Evolutionary conservation across 192 early-diverging fungal species (phyloP), one percentile per base, ranked within the genome.

Genomic region (Tieghemiomyces parasiticus): DNA sequence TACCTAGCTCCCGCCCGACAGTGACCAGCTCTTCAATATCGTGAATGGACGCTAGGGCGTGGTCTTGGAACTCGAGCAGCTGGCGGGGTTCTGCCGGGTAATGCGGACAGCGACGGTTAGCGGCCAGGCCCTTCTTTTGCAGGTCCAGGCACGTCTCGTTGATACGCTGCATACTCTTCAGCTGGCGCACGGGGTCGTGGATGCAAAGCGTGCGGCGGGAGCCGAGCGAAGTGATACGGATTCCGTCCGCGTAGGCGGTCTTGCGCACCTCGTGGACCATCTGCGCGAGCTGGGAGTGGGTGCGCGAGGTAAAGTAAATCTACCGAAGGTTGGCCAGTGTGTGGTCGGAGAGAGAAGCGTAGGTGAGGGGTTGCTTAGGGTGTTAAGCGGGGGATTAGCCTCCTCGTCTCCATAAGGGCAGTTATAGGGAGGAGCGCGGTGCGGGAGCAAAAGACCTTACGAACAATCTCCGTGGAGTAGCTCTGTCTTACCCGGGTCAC

Each of bases 281-380:
- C 65, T 97, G 95, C 26, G 81, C 71, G 19, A 97, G 68, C 69
- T 97, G 95, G 4, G 91, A 94, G 67, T 97, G 95, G 19, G 90
- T 89, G 42, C 85, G 78, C 22, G 84, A 87, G 19, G 81, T 78
- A 65, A 84, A 88, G 46, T 74, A 77, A 3, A 86, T 76, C 72
- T 82, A 50, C n/a, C n/a, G n/a, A n/a, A n/a, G n/a, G n/a, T n/a
- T n/a, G n/a, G n/a, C n/a, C n/a, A n/a, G n/a, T n/a, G n/a, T n/a
- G n/a, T n/a, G n/a, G n/a, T n/a, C n/a, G n/a, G n/a, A n/a, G n/a
- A n/a, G n/a, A n/a, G n/a, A n/a, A n/a, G n/a, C n/a, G n/a, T n/a
- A n/a, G n/a, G n/a, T n/a, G n/a, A n/a, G n/a, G n/a, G n/a, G n/a
- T n/a, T n/a, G n/a, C n/a, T n/a, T 22, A 26, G 19, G 1, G n/a